Evolutionary conservation across 805 yeast species (phyloP).

Genomic region (Scheffersomyces spartinae): DNA sequence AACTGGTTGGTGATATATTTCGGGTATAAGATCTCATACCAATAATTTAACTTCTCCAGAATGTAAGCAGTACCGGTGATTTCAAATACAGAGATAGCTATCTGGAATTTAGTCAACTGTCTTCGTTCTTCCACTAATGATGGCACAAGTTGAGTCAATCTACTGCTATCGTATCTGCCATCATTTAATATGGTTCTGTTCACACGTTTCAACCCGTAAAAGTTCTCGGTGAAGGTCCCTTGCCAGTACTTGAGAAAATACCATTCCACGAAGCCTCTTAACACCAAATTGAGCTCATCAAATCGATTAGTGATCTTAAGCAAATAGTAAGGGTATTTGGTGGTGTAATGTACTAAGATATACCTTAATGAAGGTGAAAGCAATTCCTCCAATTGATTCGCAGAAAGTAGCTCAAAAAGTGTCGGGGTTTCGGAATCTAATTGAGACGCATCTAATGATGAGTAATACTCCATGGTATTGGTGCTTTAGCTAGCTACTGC

Average conservation of each 20-base stretch:
- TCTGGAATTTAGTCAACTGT: slow-evolving; percentile 42
- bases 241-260: slow-evolving; percentile 63
- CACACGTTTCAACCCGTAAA: slow-evolving; percentile 76
- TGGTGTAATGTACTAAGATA: slow-evolving; percentile 71
- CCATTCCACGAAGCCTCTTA: slow-evolving; percentile 61
- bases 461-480: slow-evolving; percentile 83
- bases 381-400: slow-evolving; percentile 65
- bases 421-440: slow-evolving; percentile 74
- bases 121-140: slow-evolving; percentile 38
- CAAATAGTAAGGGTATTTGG: slow-evolving; percentile 60
- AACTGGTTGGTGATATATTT: slow-evolving; percentile 40
- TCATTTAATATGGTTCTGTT: slow-evolving; percentile 23
- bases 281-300: slow-evolving; percentile 60
- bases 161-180: slow-evolving; percentile 16
- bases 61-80: slow-evolving; percentile 59
- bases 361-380: slow-evolving; percentile 77
- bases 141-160: slow-evolving; percentile 25
- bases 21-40: slow-evolving; percentile 54
- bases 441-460: slow-evolving; percentile 66
- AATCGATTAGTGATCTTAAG: slow-evolving; percentile 52
- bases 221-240: slow-evolving; percentile 81
- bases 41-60: slow-evolving; percentile 51
- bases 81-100: slow-evolving; percentile 42
- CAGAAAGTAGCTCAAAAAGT: slow-evolving; percentile 75
- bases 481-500: no score